These are phyloP conservation scores for Zymoseptoria pseudotritici DNA, from an alignment of 2,329 filamentous ascomycete genomes.

Conservation along the genomic window DNA sequence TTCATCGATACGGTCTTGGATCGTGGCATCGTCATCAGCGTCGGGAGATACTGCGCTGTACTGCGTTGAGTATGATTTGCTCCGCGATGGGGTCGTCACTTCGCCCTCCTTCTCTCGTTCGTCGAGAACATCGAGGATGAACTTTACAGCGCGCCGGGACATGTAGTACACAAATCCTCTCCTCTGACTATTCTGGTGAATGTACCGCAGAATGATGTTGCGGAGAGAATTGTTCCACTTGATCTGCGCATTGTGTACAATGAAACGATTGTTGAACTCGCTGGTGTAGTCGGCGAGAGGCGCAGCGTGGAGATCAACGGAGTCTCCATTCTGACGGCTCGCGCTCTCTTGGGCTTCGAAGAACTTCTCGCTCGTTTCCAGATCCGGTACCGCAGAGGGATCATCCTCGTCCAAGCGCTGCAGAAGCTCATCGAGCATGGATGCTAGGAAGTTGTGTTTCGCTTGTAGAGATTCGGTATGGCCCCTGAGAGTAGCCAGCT, in stretches of 20 bases:
- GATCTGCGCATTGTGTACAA: conserved; percentile 92
- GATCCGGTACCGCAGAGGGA: conserved; percentile 38
- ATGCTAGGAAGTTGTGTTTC: conserved; percentile 52
- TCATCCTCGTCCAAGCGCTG: conserved; percentile 52
- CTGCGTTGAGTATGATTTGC: conserved; percentile 20
- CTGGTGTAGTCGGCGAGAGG: conserved; percentile 75
- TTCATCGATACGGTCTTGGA: conserved; percentile 79
- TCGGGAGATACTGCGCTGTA: conserved; percentile 32
- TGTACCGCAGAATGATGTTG: conserved; percentile 94
- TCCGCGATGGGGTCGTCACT: conserved; percentile 14
- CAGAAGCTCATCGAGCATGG: conserved; percentile 52
- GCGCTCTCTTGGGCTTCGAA: conserved; percentile 46
- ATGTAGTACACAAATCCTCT: conserved; percentile 97
- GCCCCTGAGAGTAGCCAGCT: conserved; percentile 48
- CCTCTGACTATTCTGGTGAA: conserved; percentile 92
- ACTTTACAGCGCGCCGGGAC: conserved; percentile 90
- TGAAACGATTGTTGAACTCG: conserved; percentile 97
- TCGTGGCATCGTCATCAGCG: conserved; percentile 56
- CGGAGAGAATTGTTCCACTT: conserved; percentile 97
- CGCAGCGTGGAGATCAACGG: conserved; percentile 58
- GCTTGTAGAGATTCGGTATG: conserved; percentile 51
- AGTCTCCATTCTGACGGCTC: conserved; percentile 37
- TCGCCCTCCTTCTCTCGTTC: conserved; percentile 73
- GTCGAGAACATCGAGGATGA: conserved; percentile 94
- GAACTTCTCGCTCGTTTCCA: conserved; percentile 39